phyloP scores from a whole-genome alignment of 116 monocot species.

The Phalaenopsis hybrid region DNA sequence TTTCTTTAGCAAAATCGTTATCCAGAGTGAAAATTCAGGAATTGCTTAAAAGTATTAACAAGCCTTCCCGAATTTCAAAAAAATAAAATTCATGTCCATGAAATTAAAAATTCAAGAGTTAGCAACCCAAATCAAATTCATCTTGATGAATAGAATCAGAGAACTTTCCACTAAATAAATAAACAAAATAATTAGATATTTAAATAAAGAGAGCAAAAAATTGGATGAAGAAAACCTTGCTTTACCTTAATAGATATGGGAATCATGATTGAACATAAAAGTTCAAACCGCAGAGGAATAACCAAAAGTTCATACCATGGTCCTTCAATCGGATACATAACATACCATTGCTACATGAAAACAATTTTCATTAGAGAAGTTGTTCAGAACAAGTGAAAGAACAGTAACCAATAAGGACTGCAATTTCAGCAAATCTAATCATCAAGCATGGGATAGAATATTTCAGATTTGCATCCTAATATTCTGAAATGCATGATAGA shows the following conservation, averaged over 20 bases:
- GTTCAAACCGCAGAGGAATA: slow-evolving; percentile 93
- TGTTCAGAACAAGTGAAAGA: background rate
- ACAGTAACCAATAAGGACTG: background rate
- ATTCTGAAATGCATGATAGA: slow-evolving; percentile 1
- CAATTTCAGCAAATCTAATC: background rate
- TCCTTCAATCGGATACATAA: slow-evolving; percentile 66
- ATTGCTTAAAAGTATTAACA: background rate
- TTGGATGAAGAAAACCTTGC: background rate
- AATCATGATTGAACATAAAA: slow-evolving; percentile 98
- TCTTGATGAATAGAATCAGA: background rate
- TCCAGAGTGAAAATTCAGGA: background rate
- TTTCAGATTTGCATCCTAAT: background rate
- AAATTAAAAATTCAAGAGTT: background rate
- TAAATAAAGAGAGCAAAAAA: background rate
- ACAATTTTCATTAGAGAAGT: slow-evolving; percentile 6
- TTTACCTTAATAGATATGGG: slow-evolving; percentile 98
- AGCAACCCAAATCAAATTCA: background rate
- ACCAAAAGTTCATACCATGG: slow-evolving; percentile 95
- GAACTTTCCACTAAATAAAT: background rate
- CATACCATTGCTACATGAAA: slow-evolving; percentile 89
- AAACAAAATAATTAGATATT: background rate
- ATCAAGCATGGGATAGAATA: background rate
- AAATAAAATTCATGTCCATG: background rate
- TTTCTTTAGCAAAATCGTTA: background rate
- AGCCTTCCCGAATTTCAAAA: background rate